These are phyloP conservation scores for Monosiga brevicollis DNA, from an alignment of 78 protist genomes.

Conservation along the genomic window DNA sequence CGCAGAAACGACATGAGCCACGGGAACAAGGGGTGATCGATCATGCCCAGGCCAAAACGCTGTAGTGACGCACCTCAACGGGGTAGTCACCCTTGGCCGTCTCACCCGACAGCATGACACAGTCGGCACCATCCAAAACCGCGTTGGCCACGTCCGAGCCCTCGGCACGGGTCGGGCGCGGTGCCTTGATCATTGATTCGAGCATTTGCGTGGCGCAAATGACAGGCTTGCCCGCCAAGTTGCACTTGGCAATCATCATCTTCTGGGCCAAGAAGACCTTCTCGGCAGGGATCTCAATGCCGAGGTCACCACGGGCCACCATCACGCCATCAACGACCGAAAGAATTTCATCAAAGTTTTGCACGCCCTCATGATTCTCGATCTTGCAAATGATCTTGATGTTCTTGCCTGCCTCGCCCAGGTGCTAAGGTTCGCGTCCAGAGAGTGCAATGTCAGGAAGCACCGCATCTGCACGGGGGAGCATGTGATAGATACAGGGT, in stretches of 20 bases:
- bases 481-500: too few relatives aligned
- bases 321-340: slow-evolving; percentile 70
- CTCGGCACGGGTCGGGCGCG: slow-evolving; percentile 93
- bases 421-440: too few relatives aligned
- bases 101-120: slow-evolving; percentile 81
- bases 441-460: too few relatives aligned
- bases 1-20: too few relatives aligned
- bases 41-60: background rate
- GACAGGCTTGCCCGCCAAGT: slow-evolving; percentile 49
- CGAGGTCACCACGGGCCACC: slow-evolving; percentile 95
- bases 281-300: slow-evolving; percentile 68
- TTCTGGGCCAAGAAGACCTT: slow-evolving; percentile 77
- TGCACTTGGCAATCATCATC: slow-evolving; percentile 66
- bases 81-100: slow-evolving; percentile 64
- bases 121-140: slow-evolving; percentile 72
- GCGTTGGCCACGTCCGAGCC: slow-evolving; percentile 67
- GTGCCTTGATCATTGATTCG: slow-evolving; percentile 68
- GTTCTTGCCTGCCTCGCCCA: slow-evolving; percentile 34
- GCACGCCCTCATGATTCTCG: slow-evolving; percentile 70
- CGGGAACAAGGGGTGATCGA: too few relatives aligned
- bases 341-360: slow-evolving; percentile 70
- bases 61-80: background rate
- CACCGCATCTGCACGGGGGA: too few relatives aligned
- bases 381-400: slow-evolving; percentile 73
- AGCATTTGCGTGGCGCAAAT: slow-evolving; percentile 63